Percentiles rank a stretch among this genome's conserved stretches.
Evolutionary conservation across 129 eudicot genomes (phyloP).

Genomic region (Pulicaria dysenterica): DNA sequence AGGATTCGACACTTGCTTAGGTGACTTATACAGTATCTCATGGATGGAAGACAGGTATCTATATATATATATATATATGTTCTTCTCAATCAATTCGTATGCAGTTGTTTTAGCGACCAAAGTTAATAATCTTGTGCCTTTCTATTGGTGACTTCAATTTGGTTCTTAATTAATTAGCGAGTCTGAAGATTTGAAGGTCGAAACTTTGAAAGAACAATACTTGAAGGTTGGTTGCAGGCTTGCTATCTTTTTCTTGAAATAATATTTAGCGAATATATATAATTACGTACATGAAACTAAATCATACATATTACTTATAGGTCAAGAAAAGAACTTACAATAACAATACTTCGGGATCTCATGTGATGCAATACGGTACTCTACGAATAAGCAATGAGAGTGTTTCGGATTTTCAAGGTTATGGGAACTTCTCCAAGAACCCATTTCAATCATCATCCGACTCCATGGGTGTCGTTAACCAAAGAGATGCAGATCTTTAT

Average conservation of each 20-base stretch:
- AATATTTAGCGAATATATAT: no score
- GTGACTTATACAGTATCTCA: conserved; percentile 81
- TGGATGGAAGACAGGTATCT: conserved; percentile 99
- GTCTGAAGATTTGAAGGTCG: conserved; percentile 56
- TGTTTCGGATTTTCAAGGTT: conserved; percentile 51
- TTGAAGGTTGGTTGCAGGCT: conserved; percentile 41
- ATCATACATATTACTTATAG: conserved; percentile 26
- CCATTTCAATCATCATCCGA: neutral
- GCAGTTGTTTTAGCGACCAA: neutral
- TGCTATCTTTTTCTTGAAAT: neutral
- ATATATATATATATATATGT: no score
- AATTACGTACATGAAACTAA: neutral
- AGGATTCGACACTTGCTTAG: conserved; percentile 69
- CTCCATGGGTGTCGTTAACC: conserved; percentile 51
- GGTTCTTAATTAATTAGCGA: conserved; percentile 53
- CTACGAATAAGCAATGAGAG: conserved; percentile 26
- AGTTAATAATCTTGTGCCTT: neutral
- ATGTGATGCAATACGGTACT: conserved; percentile 60
- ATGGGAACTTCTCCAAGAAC: conserved; percentile 39
- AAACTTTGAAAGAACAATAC: conserved; percentile 69
- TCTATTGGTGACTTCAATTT: neutral
- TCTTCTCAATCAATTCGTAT: neutral
- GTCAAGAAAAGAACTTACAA: conserved; percentile 40
- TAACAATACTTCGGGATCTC: conserved; percentile 36
- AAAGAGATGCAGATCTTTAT: conserved; percentile 79